phyloP scores from a whole-genome alignment of 495 filamentous ascomycete species.

The Apiosordaria backusii region DNA sequence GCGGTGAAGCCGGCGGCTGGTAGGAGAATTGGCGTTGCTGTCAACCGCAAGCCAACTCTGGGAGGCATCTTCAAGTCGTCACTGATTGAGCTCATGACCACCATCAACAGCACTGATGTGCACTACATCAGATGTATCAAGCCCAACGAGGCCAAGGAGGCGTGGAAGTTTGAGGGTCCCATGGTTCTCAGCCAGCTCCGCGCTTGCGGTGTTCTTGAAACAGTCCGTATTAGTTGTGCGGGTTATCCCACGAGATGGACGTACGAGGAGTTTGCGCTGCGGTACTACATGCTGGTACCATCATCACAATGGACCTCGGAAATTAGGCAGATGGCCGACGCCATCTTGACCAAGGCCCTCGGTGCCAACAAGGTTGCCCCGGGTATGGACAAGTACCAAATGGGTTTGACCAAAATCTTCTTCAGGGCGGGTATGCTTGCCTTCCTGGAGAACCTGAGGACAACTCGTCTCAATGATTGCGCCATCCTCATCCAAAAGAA shows the following conservation, averaged over 20 bases:
- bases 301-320: slow-evolving; percentile 89
- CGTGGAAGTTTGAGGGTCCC: slow-evolving; percentile 98
- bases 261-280: slow-evolving; percentile 95
- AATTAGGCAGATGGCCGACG: slow-evolving; percentile 88
- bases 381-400: slow-evolving; percentile 90
- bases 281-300: slow-evolving; percentile 97
- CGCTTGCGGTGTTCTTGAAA: slow-evolving; percentile 98
- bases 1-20: slow-evolving; percentile 68
- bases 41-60: slow-evolving; percentile 93
- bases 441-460: slow-evolving; percentile 91
- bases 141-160: slow-evolving; percentile 92
- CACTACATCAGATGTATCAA: slow-evolving; percentile 99
- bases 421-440: slow-evolving; percentile 99
- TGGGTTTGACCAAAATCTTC: slow-evolving; percentile 97
- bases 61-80: slow-evolving; percentile 99
- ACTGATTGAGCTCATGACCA: slow-evolving; percentile 95
- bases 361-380: slow-evolving; percentile 64
- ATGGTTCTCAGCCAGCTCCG: slow-evolving; percentile 98
- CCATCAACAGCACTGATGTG: slow-evolving; percentile 95
- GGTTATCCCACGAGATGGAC: slow-evolving; percentile 98
- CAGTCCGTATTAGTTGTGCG: slow-evolving; percentile 94
- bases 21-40: slow-evolving; percentile 82
- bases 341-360: slow-evolving; percentile 86
- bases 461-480: slow-evolving; percentile 84
- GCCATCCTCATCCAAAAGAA: slow-evolving; percentile 99